Base-by-base conservation (phyloP, 345 rosid genomes). In the Moricandia moricandioides region DNA sequence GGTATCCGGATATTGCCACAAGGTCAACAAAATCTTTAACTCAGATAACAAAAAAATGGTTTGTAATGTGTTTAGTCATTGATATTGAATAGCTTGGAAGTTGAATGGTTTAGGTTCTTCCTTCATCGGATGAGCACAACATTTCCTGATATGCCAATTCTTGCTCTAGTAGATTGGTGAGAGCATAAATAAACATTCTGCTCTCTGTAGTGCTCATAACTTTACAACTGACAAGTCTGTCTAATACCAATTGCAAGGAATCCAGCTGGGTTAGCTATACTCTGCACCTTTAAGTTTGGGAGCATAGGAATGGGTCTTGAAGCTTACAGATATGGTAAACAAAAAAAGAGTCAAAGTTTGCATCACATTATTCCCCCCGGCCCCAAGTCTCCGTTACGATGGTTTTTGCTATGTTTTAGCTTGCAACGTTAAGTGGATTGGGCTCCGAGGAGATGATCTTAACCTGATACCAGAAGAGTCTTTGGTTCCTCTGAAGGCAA, bases 261-360 rank as follows among this genome's bases (percentile, higher is more conserved):
- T 73, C 98, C 99, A 6, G 98, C 99, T 34, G 98, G 99, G 69
- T 65, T 92, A 70, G 98, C 94, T 49, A 87, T 95, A 66, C 77
- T 95, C 14, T 86, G 86, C 85, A 92, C 97, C 70, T 95, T 82
- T 84, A 90, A 95, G 87, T 89, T 77, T 71, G 97, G 99, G 58
- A 90, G 99, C 82, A 72, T 95, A 77, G 97, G 96, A 63, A 92
- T 92, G 99, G 99, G 99, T 35, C 85, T 95, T 60, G 97, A 89
- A 82, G 93, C 99, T 45, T 92, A 88, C 75, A 89, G 91, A 88
- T 92, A 92, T 43, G 93, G 97, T 92, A 91, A 62, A 88, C 5
- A 70, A 87, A 21, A 21, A n/a, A 70, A 86, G 71, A 35, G 60
- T 79, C 43, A 1, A 34, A 7, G 9, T 34, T 34, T 34, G 37